Conservation (phyloP, 192 early-diverging fungal genomes). For the Coemansia sp. region DNA sequence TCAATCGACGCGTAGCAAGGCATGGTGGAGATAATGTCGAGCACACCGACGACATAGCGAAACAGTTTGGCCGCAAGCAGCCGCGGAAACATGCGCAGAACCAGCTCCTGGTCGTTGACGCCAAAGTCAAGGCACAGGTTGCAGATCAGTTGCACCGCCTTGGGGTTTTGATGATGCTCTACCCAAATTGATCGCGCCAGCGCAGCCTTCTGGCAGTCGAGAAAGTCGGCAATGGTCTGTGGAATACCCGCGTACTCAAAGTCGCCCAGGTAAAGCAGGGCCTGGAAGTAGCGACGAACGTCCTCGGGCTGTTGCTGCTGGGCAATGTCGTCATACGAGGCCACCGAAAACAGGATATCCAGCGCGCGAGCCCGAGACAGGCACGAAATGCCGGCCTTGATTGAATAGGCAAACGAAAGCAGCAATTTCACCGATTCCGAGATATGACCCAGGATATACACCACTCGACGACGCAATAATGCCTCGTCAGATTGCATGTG, state of each 20-base stretch:
- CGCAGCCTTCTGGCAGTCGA: conserved; percentile 60
- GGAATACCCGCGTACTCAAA: conserved; percentile 67
- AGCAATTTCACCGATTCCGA: conserved; percentile 42
- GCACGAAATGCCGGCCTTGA: conserved; percentile 39
- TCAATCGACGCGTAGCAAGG: conserved; percentile 14
- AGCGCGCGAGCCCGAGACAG: conserved; percentile 59
- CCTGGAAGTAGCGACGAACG: conserved; percentile 54
- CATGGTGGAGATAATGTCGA: conserved; percentile 44
- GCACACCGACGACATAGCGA: conserved; percentile 53
- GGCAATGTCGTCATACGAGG: conserved; percentile 48
- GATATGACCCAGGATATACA: conserved; percentile 49
- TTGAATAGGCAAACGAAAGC: conserved; percentile 52
- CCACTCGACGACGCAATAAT: conserved; percentile 48
- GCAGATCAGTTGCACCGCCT: conserved; percentile 61
- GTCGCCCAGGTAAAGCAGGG: conserved; percentile 64
- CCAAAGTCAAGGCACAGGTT: conserved; percentile 69
- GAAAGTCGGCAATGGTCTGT: conserved; percentile 58
- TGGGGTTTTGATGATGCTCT: conserved; percentile 55
- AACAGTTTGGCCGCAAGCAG: conserved; percentile 39
- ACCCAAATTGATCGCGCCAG: conserved; percentile 68
- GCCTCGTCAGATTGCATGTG: conserved; percentile 32
- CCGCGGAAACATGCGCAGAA: conserved; percentile 57
- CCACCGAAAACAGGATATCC: conserved; percentile 56
- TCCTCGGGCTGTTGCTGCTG: conserved; percentile 22
- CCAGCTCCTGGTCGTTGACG: conserved; percentile 58